Percentiles rank a stretch among this genome's conserved stretches.
phyloP scores from a whole-genome alignment of 2,329 filamentous ascomycete species.

The Microsporum canis region DNA sequence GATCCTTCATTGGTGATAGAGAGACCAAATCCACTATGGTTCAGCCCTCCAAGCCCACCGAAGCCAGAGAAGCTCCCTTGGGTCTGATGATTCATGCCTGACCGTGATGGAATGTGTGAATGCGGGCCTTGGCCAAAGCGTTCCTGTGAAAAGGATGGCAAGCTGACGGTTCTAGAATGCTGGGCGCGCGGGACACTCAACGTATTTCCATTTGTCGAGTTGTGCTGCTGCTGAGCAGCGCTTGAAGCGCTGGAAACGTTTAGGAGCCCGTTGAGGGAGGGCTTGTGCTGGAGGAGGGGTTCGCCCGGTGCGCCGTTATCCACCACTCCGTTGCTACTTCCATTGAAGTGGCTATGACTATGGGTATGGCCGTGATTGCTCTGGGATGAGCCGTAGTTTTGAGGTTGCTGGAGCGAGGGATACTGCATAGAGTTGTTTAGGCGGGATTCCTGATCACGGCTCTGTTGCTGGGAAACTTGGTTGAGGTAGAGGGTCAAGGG shows the following conservation, averaged over 20 bases:
- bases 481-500: slow-evolving; percentile 88
- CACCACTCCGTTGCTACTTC: slow-evolving; percentile 58
- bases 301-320: slow-evolving; percentile 46
- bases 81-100: slow-evolving; percentile 31
- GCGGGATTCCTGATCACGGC: slow-evolving; percentile 55
- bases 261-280: slow-evolving; percentile 52
- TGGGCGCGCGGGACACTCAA: slow-evolving; percentile 45
- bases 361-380: slow-evolving; percentile 41
- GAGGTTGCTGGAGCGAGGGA: slow-evolving; percentile 46
- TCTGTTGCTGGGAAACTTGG: slow-evolving; percentile 51
- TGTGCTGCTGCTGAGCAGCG: slow-evolving; percentile 30
- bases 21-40: slow-evolving; percentile 47
- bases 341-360: slow-evolving; percentile 58
- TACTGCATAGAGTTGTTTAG: slow-evolving; percentile 34
- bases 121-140: slow-evolving; percentile 38
- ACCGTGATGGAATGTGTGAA: slow-evolving; percentile 26
- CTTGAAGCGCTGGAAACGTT: slow-evolving; percentile 44
- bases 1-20: slow-evolving; percentile 48
- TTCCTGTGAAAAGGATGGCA: slow-evolving; percentile 60
- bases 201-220: slow-evolving; percentile 52
- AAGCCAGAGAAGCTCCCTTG: slow-evolving; percentile 48
- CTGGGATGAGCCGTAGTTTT: slow-evolving; percentile 51
- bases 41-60: slow-evolving; percentile 47
- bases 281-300: slow-evolving; percentile 40
- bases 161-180: slow-evolving; percentile 73